Evolutionary conservation across 2,329 filamentous ascomycete species (phyloP), one percentile per base, ranked within the genome.

Genomic region (Calycina herbarum): DNA sequence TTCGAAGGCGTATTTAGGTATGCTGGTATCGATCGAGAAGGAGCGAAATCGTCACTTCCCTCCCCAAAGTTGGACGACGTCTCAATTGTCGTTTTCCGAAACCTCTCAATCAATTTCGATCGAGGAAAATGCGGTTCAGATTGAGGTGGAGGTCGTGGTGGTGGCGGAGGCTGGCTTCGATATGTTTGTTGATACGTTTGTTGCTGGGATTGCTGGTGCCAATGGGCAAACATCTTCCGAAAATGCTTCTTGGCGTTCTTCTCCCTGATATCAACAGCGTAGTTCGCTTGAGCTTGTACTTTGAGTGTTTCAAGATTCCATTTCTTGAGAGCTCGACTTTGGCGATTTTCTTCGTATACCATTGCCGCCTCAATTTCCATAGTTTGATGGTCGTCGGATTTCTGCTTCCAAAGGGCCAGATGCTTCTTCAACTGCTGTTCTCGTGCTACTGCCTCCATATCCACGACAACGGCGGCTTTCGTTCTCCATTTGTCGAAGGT

Each of bases 1-100:
- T 80, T 80, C n/a, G 80, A 83, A 29, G 68, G 69, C 13, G 69
- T 71, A 42, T 59, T 67, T 40, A 70, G 62, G 62, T 71, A 71
- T 42, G 68, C 69, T 20, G 65, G 70, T 38, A 67, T 67, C 27
- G 38, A 40, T 5, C 71, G 69, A 20, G 72, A 72, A n/a, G 68
- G 68, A 2, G 61, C 42, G 20, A 54, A 58, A n/a, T 61, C 62
- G 27, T 68, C 72, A 42, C 73, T 68, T 8, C 69, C 74, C 27
- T 29, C 27, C 27, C 69, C 74, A 67, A 70, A 71, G 24, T 75
- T 75, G 6, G 74, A 75, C 73, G 71, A 73, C 8, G 67, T 64
- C 60, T 76, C 73, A 15, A 66, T 67, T 61, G 70, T 70, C 17
- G 65, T 66, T 54, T 54, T 54, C 20, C 20, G 48, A 15, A 24